Percentiles rank a stretch among this genome's conserved stretches.
phyloP scores from a whole-genome alignment of 352 stramenopile genomes.

The Globisporangium alternatum region DNA sequence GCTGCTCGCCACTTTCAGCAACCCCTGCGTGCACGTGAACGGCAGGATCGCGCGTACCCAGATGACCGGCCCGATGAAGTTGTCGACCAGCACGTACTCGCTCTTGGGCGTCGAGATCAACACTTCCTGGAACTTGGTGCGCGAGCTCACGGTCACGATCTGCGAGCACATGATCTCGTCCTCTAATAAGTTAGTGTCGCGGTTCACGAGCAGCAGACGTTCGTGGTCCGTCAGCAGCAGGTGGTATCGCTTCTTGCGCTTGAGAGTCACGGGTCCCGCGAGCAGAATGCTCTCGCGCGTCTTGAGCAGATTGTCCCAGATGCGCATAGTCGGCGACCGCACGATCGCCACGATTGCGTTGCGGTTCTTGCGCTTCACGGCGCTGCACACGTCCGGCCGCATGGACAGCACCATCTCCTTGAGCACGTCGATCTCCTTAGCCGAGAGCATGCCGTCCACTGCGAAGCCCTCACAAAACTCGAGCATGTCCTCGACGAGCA shows the following conservation, averaged over 20 bases:
- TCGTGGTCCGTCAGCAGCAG: slow-evolving; percentile 83
- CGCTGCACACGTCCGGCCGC: slow-evolving; percentile 68
- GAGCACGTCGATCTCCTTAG: slow-evolving; percentile 67
- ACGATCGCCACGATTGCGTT: slow-evolving; percentile 83
- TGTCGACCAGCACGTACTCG: slow-evolving; percentile 82
- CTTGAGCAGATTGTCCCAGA: slow-evolving; percentile 83
- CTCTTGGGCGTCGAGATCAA: slow-evolving; percentile 66
- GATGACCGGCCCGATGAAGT: slow-evolving; percentile 80
- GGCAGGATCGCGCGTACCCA: slow-evolving; percentile 84
- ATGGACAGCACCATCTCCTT: slow-evolving; percentile 79
- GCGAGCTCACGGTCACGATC: slow-evolving; percentile 84
- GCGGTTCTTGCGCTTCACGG: slow-evolving; percentile 77
- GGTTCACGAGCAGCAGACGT: slow-evolving; percentile 85
- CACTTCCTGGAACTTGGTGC: slow-evolving; percentile 74
- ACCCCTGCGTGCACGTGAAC: slow-evolving; percentile 82
- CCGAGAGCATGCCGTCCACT: slow-evolving; percentile 45
- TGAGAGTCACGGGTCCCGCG: slow-evolving; percentile 71
- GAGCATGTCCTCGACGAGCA: slow-evolving; percentile 82
- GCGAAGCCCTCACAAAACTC: slow-evolving; percentile 76
- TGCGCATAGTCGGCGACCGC: slow-evolving; percentile 76
- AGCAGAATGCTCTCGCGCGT: slow-evolving; percentile 80
- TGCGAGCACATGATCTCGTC: slow-evolving; percentile 88
- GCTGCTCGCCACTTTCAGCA: slow-evolving; percentile 78
- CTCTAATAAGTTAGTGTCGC: slow-evolving; percentile 86
- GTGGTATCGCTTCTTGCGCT: slow-evolving; percentile 85